A percentile compares a stretch with the other conserved stretches of the same genome.
Conservation (phyloP, 768 basidiomycete genomes). For the Rhizopogon sp. region DNA sequence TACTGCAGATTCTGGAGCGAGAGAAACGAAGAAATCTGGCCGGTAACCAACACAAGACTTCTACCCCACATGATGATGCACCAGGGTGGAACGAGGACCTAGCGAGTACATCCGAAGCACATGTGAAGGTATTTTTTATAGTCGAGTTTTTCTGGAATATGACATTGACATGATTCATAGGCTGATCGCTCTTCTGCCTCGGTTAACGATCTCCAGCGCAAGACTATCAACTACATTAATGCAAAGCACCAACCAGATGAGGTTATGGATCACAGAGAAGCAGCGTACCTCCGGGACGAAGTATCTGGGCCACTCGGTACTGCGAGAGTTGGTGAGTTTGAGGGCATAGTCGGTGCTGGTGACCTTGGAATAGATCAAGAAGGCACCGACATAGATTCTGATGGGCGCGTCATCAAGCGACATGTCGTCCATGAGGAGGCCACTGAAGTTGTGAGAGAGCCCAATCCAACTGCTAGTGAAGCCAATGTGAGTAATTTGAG, state of each 20-base stretch:
- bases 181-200: slow-evolving; percentile 18
- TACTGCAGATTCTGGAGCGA: slow-evolving; percentile 39
- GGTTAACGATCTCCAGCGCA: slow-evolving; percentile 15
- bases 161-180: slow-evolving; percentile 6
- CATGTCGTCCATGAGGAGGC: slow-evolving; percentile 8
- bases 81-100: slow-evolving; percentile 73
- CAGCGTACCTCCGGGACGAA: slow-evolving; percentile 23
- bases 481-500: slow-evolving; percentile 8
- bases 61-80: slow-evolving; percentile 46
- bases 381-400: slow-evolving; percentile 12
- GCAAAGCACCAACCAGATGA: slow-evolving; percentile 13
- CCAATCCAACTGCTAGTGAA: slow-evolving; percentile 8
- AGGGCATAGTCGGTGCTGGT: slow-evolving; percentile 22
- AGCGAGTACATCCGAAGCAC: slow-evolving; percentile 60
- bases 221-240: slow-evolving; percentile 16
- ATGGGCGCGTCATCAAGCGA: slow-evolving; percentile 20
- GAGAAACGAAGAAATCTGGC: slow-evolving; percentile 51
- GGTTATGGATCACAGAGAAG: slow-evolving; percentile 15
- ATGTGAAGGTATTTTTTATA: slow-evolving; percentile 44
- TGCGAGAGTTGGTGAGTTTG: slow-evolving; percentile 26
- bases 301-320: slow-evolving; percentile 21
- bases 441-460: not conserved
- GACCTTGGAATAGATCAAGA: slow-evolving; percentile 23
- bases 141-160: too few relatives aligned
- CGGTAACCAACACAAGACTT: slow-evolving; percentile 38